Evolutionary conservation across 352 stramenopile species (phyloP).

Genomic region (Aphanomyces cochlioides): DNA sequence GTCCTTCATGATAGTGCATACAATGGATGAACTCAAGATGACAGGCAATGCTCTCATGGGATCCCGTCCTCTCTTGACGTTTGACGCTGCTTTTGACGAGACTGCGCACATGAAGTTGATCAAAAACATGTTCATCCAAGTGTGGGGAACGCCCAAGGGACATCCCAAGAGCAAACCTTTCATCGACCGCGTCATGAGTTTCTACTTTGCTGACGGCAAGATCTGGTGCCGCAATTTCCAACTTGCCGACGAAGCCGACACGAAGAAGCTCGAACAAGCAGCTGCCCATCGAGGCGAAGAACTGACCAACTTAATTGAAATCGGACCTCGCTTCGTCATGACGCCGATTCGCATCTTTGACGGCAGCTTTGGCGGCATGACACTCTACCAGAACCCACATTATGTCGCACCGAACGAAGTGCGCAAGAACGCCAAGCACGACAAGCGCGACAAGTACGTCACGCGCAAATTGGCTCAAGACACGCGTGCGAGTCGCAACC

Average conservation of each 20-base stretch:
- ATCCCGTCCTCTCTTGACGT: constrained; percentile 96
- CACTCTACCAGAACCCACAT: constrained; percentile 96
- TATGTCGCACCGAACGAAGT: constrained; percentile 97
- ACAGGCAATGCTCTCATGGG: constrained; percentile 98
- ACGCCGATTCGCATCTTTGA: constrained; percentile 98
- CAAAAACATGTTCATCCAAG: constrained; percentile 95
- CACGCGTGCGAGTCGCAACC: constrained; percentile 66
- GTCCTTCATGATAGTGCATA: constrained; percentile 85
- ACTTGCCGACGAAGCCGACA: constrained; percentile 80
- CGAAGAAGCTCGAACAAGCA: constrained; percentile 88
- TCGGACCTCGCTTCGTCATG: constrained; percentile 98
- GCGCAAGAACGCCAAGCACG: constrained; percentile 80
- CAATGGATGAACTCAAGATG: constrained; percentile 99
- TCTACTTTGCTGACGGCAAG: constrained; percentile 90
- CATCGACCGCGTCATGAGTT: constrained; percentile 98
- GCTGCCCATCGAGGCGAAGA: constrained; percentile 82
- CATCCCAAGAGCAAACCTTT: constrained; percentile 99
- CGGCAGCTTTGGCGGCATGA: constrained; percentile 97
- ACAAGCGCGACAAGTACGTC: constrained; percentile 92
- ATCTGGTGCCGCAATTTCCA: constrained; percentile 99
- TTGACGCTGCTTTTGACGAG: constrained; percentile 93
- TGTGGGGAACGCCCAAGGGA: constrained; percentile 94
- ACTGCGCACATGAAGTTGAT: constrained; percentile 92
- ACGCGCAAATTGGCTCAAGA: constrained; percentile 84
- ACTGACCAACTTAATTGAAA: constrained; percentile 97